A percentile compares a stretch with the other conserved stretches of the same genome.
Conservation (phyloP, 192 early-diverging fungal species). For the Geranomyces michiganensis region DNA sequence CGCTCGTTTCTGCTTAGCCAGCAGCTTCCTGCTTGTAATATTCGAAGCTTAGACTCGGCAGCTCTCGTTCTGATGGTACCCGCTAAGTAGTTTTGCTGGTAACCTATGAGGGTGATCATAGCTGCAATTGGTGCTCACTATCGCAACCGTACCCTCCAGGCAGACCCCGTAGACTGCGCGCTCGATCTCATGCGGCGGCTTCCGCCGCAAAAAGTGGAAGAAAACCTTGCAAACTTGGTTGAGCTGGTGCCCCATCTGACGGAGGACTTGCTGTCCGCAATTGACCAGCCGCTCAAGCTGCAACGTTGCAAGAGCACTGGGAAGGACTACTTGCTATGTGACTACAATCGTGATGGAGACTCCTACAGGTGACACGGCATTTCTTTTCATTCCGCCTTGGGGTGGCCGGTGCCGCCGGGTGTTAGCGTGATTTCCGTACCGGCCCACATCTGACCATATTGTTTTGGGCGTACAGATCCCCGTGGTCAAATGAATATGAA, state of each 20-base stretch:
- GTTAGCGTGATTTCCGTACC: no score
- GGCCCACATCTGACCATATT: no score
- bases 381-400: no score
- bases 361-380: constrained; percentile 69
- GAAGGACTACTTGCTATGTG: constrained; percentile 86
- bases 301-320: constrained; percentile 69
- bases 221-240: constrained; percentile 82
- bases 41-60: no score
- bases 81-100: no score
- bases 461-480: constrained; percentile 72
- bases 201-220: constrained; percentile 87
- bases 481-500: constrained; percentile 96
- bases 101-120: no score
- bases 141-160: neutral
- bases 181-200: constrained; percentile 98
- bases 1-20: no score
- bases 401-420: no score
- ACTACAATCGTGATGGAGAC: constrained; percentile 97
- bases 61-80: no score
- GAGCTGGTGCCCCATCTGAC: constrained; percentile 81
- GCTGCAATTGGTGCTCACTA: no score
- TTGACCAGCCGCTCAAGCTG: constrained; percentile 92
- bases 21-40: no score
- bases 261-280: constrained; percentile 86
- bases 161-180: constrained; percentile 76